Percentiles rank a stretch among this genome's conserved stretches.
phyloP scores from a whole-genome alignment of 805 yeast species.

The Candida caryicola region DNA sequence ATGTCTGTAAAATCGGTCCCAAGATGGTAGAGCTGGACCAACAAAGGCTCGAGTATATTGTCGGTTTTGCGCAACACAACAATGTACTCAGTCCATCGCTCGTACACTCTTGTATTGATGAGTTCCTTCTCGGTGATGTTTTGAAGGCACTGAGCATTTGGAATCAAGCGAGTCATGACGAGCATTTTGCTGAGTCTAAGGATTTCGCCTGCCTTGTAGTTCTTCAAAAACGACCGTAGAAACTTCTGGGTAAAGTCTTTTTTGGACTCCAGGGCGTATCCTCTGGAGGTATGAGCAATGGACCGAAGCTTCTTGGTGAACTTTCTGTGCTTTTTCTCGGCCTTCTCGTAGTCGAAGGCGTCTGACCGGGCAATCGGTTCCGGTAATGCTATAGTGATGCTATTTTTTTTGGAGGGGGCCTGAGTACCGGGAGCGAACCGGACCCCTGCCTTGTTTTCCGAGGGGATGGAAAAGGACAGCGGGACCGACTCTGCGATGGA shows the following conservation, averaged over 20 bases:
- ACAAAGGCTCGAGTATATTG: slow-evolving; percentile 47
- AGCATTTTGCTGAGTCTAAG: slow-evolving; percentile 67
- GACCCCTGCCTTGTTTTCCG: too few relatives aligned
- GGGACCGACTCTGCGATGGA: too few relatives aligned
- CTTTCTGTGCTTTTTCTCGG: slow-evolving; percentile 15
- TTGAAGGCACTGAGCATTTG: slow-evolving; percentile 11
- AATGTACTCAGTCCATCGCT: slow-evolving; percentile 77
- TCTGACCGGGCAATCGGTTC: slow-evolving; percentile 19
- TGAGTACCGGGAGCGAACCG: neutral
- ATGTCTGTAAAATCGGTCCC: neutral
- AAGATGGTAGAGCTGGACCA: slow-evolving; percentile 57
- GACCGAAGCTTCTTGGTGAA: slow-evolving; percentile 19
- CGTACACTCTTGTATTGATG: slow-evolving; percentile 54
- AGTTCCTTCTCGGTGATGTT: slow-evolving; percentile 48
- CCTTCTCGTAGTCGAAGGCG: slow-evolving; percentile 6
- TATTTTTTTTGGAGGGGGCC: slow-evolving; percentile 4
- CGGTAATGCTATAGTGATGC: slow-evolving; percentile 19
- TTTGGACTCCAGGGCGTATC: slow-evolving; percentile 16
- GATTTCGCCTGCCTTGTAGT: slow-evolving; percentile 55
- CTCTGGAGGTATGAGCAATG: slow-evolving; percentile 25
- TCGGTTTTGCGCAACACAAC: slow-evolving; percentile 70
- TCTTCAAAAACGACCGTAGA: slow-evolving; percentile 22
- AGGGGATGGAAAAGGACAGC: too few relatives aligned
- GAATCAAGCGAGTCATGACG: slow-evolving; percentile 51
- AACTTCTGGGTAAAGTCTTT: slow-evolving; percentile 6